These are phyloP conservation scores for Cladobotryum protrusum DNA, from an alignment of 2,329 filamentous ascomycete genomes.

Conservation along the genomic window DNA sequence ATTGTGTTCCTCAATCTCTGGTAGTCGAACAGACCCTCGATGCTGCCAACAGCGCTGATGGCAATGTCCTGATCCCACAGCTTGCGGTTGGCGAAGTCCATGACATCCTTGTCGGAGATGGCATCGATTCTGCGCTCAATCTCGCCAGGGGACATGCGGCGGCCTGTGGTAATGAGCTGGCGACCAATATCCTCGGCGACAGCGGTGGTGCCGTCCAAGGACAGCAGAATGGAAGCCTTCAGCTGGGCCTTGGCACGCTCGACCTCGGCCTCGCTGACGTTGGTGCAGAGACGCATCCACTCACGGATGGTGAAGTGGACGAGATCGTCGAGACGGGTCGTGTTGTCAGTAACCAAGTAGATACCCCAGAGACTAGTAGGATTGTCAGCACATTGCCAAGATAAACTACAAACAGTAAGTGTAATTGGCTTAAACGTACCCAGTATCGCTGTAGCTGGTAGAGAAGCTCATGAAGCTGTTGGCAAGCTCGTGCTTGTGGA, in stretches of 20 bases:
- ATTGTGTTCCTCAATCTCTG: constrained; percentile 75
- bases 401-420: not conserved
- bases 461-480: constrained; percentile 99
- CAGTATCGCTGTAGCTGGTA: constrained; percentile 98
- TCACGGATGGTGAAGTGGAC: constrained; percentile 97
- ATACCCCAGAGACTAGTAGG: constrained; percentile 88
- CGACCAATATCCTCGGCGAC: constrained; percentile 97
- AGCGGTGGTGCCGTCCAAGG: constrained; percentile 93
- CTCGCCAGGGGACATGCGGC: constrained; percentile 84
- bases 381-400: constrained; percentile 18
- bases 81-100: constrained; percentile 91
- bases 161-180: constrained; percentile 95
- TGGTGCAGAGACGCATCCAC: constrained; percentile 91
- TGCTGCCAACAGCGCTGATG: constrained; percentile 84
- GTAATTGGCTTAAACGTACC: constrained; percentile 51
- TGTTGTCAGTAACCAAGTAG: constrained; percentile 91
- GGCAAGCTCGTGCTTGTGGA: constrained; percentile 90
- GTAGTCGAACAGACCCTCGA: constrained; percentile 82
- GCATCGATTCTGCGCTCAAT: constrained; percentile 85
- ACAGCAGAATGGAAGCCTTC: constrained; percentile 95
- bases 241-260: constrained; percentile 99
- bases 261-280: constrained; percentile 82
- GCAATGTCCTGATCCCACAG: constrained; percentile 97
- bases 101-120: constrained; percentile 93
- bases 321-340: constrained; percentile 83